Base-by-base conservation (phyloP, 768 basidiomycete species). In the Fomitopsis serialis region DNA sequence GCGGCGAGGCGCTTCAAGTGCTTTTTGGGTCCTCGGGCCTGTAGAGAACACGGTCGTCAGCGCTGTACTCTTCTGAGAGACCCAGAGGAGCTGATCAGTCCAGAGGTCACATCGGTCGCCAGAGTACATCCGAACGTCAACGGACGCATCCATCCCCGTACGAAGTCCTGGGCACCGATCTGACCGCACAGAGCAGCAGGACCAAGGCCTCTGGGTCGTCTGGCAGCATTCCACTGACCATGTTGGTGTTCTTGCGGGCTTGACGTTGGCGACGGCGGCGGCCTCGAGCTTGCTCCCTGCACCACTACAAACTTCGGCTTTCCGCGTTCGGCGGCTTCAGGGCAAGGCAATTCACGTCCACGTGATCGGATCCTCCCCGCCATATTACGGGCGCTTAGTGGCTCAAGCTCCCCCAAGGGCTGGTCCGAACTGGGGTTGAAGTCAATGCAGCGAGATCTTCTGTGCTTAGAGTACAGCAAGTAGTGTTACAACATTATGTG, bases 1-100 rank as follows among this genome's bases (percentile, higher is more conserved):
- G 97, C 97, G 62, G 87, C 85, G 55, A 98, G 84, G 68, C 96
- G 90, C 83, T 98, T 98, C 78, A 98, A 83, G 71, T 98, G 95
- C 77, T 97, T 97, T 88, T 91, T 97, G 60, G 95, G 95, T 85
- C 95, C 95, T 73, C 95, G 88, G 69, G 83, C 93, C 95, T 97
- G 58, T 22, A 42, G 62, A 21, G 62, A 61, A 61, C 67, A 27
- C 10, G 13, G n/a, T 27, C 6, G 46, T 68, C 49, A 69, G 68
- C 48, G 34, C 13, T 17, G 5, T n/a, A 42, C 13, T 43, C 40
- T 22, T 6, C 12, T 25, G 21, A 7, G 9, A 19, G 22, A 19
- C 4, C 9, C 12, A 10, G 7, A 13, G 22, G 36, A 45, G 15
- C 34, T 54, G 53, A 45, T 50, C 48, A 35, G 52, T 50, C 42